A percentile compares a stretch with the other conserved stretches of the same genome.
Evolutionary conservation across 352 stramenopile genomes (phyloP).

Genomic region (Globisporangium megalacanthum): DNA sequence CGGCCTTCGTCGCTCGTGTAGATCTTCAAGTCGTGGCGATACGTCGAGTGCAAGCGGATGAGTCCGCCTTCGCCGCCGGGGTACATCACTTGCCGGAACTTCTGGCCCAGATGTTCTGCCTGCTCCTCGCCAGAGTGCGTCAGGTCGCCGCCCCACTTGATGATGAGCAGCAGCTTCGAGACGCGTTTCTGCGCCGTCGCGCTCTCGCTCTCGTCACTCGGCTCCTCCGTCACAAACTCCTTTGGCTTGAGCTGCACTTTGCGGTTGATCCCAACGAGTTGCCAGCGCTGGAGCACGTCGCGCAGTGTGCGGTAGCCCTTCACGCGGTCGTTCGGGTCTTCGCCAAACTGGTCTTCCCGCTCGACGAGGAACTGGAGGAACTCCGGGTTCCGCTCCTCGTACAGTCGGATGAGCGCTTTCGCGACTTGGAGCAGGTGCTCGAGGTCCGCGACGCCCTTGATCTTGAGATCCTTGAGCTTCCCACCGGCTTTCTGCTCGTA

Average conservation of each 20-base stretch:
- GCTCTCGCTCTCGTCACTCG: constrained; percentile 19
- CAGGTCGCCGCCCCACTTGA: constrained; percentile 99
- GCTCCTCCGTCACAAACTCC: constrained; percentile 31
- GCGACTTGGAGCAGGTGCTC: constrained; percentile 74
- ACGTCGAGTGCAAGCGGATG: constrained; percentile 98
- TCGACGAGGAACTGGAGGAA: constrained; percentile 67
- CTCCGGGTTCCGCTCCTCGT: constrained; percentile 48
- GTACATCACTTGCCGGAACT: constrained; percentile 88
- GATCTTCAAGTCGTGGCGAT: constrained; percentile 99
- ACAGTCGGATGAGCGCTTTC: constrained; percentile 64
- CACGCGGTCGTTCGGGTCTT: constrained; percentile 69
- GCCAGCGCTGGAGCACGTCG: constrained; percentile 96
- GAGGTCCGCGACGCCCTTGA: constrained; percentile 79
- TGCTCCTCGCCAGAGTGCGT: constrained; percentile 97
- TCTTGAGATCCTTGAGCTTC: constrained; percentile 81
- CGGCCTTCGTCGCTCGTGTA: constrained; percentile 99
- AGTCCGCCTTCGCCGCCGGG: constrained; percentile 92
- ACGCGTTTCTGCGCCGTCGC: constrained; percentile 25
- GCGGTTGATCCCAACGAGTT: constrained; percentile 96
- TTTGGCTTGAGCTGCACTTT: constrained; percentile 96
- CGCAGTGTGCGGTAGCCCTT: constrained; percentile 86
- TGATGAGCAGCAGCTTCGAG: constrained; percentile 95
- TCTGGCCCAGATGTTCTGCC: constrained; percentile 92
- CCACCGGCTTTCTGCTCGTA: constrained; percentile 52
- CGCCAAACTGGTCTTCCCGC: constrained; percentile 44